Conservation (phyloP, 2,329 filamentous ascomycete species). For the Bipolaris cookei region DNA sequence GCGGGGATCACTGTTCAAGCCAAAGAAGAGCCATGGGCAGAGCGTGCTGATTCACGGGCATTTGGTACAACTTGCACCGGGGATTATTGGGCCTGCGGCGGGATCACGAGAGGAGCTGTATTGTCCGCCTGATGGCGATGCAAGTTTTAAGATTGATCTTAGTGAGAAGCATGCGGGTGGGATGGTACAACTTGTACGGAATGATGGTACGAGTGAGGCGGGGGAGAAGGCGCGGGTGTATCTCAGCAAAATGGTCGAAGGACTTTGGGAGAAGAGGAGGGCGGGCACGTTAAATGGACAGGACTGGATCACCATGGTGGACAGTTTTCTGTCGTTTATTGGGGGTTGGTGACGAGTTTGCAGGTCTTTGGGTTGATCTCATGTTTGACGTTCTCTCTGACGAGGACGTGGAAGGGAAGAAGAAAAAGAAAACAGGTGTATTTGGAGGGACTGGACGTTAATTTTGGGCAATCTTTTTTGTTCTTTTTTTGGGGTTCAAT, state of each 20-base stretch:
- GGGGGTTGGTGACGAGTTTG: constrained; percentile 34
- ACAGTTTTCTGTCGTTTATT: constrained; percentile 44
- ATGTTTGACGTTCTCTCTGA: background rate
- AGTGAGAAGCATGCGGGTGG: constrained; percentile 46
- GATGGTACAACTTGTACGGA: constrained; percentile 39
- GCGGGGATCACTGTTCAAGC: constrained; percentile 44
- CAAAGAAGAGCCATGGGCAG: constrained; percentile 33
- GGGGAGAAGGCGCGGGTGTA: constrained; percentile 34
- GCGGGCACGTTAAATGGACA: constrained; percentile 39
- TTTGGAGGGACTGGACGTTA: background rate
- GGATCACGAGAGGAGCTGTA: constrained; percentile 29
- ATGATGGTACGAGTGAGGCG: constrained; percentile 43
- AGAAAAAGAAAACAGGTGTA: background rate
- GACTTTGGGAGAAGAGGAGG: constrained; percentile 44
- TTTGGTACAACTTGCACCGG: constrained; percentile 29
- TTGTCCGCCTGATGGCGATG: constrained; percentile 46
- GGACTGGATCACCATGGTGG: constrained; percentile 46
- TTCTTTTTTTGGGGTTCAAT: background rate
- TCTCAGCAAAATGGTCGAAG: constrained; percentile 33
- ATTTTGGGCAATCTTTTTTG: background rate
- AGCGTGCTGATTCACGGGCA: constrained; percentile 31
- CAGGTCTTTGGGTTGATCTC: background rate
- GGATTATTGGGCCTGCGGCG: constrained; percentile 11
- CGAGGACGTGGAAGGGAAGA: background rate
- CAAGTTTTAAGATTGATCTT: constrained; percentile 47